Base-by-base conservation (phyloP, 2,329 filamentous ascomycete genomes). In the Coleophoma eucalyptorum region DNA sequence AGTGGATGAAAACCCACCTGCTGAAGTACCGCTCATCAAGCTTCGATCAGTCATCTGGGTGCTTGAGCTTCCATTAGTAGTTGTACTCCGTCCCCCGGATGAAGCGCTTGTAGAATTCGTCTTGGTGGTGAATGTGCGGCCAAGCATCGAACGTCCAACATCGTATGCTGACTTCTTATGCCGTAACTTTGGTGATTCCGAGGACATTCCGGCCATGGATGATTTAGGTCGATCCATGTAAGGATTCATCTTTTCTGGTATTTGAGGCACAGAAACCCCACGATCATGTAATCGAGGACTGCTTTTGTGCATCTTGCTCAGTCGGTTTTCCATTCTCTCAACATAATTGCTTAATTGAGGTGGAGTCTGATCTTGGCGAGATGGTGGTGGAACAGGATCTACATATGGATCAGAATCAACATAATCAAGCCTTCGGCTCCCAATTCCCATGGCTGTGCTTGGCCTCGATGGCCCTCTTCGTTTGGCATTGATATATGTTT, bases 11-110 rank as follows among this genome's bases (percentile, higher is more conserved):
- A 97, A 90, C 12, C 81, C 93, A 46, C 92, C 86, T 0, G 94
- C 94, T 48, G 94, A 97, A 48, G 83, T 79, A 3, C 93, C 94
- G 67, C 93, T 97, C 93, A 97, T 97, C 41, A 99, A 69, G 62
- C 90, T 97, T 60, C 87, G 83, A 59, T 86, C 84, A 15, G 90
- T 97, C 65, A 83, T 84, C 59, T 89, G 83, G 1, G 88, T 92
- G 56, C 86, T 89, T 38, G 79, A 81, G 56, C 82, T 87, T 52
- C 75, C 75, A 60, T 79, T 79, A 6, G 85, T 89, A 2, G 77
- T 76, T 26, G 75, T 83, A 59, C 86, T 92, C 57, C 86, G 83
- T 46, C 84, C 82, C 12, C 83, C 84, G 38, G 81, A 84, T 1
- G 90, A 94, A 4, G 87, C 87, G 58, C 83, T 90, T 2, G 92